Evolutionary conservation across 176 grass and related monocot genomes (phyloP), one percentile per base, ranked within the genome.

Genomic region (Phoenix roebelenii): DNA sequence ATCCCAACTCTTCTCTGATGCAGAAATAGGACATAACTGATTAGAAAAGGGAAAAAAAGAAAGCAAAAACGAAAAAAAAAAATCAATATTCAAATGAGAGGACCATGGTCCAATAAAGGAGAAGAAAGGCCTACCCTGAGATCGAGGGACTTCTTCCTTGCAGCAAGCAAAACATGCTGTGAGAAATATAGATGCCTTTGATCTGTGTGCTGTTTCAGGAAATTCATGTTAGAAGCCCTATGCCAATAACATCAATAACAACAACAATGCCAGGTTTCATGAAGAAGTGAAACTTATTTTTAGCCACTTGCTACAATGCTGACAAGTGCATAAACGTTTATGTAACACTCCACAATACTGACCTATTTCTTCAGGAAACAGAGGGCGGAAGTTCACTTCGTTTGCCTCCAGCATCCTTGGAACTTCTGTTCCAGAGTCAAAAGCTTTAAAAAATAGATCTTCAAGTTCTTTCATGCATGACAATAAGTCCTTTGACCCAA

Each of bases 331-430:
- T 12, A 44, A 44, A 44, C 7, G 2, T 44, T 0, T 44, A 44
- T 44, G 9, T 44, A 44, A 44, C 35, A 44, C 35, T 12, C 2
- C 14, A 44, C 35, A 44, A 44, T 12, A 2, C 67, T 63, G 69
- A 98, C 93, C 87, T 69, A 55, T 85, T 76, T 92, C 84, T 74
- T 85, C 76, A 16, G 79, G 72, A 53, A 82, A 63, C 61, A 85
- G 73, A 76, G 93, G 82, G 18, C 76, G 78, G 23, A 92, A 79
- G 58, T 98, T 80, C 54, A 98, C 60, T 92, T 85, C 92, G 68
- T 89, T 79, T 50, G 93, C 84, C 78, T 98, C 93, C 60, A 98
- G 80, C 93, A 98, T 98, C 76, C 84, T 92, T 14, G 81, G 88
- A 70, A 98, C 87, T 79, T 98, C 93, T 89, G 66, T 85, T 71